Base-by-base conservation (phyloP, 371 early-diverging fungal genomes). In the Rhizopus arrhizus region DNA sequence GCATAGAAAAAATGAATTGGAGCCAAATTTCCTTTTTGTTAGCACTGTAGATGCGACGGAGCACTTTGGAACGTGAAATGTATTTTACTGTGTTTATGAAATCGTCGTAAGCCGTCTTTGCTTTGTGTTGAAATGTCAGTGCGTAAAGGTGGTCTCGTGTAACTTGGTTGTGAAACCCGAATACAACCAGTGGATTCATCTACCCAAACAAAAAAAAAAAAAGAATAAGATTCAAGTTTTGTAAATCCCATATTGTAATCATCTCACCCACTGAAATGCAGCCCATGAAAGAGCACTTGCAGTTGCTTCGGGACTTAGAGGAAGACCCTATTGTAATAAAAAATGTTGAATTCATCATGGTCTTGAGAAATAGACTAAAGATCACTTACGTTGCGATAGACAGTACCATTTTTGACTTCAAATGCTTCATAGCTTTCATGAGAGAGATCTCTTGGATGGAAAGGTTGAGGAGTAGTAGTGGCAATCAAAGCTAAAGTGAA, bases 251-350 rank as follows among this genome's bases (percentile, higher is more conserved):
- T 5, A 6, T 49, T 32, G 4, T 35, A 4, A 5, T 43, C 13
- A 31, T 45, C 43, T 60, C 73, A 75, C 76, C 76, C 77, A 76
- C 64, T 73, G 66, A 46, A 76, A 73, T 22, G 62, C 34, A 33
- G 62, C 48, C 75, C 78, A 75, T 15, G 73, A 74, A 40, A 74
- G 60, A 8, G 71, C 56, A 49, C 73, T 74, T 10, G 78, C 75
- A 6, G 66, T 68, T 0, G 71, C 55, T 64, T 78, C 78, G 22
- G 78, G 75, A 41, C 73, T 73, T 5, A 73, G 34, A 9, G 32
- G 8, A 51, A 58, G 61, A 51, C 58, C 42, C 72, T 77, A 62
- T 41, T 36, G 40, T 38, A 11, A 5, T 11, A 33, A n/a, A 28
- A 12, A 34, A 34, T 28, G 13, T 15, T 35, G 11, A 38, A 33